Base-by-base conservation (phyloP, 805 yeast species). In the Dipodascus geniculatus region DNA sequence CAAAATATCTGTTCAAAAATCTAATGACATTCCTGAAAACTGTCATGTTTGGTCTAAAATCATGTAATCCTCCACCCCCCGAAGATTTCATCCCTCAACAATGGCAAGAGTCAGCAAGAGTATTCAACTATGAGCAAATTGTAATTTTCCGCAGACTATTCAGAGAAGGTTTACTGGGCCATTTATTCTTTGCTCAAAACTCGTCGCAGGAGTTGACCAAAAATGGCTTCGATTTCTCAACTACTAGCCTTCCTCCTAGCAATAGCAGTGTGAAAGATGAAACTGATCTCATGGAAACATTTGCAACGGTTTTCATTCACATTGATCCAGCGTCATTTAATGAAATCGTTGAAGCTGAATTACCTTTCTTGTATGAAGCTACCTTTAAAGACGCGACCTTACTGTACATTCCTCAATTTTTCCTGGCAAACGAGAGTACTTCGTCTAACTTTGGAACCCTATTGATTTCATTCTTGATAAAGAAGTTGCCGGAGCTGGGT, bases 271-370 rank as follows among this genome's bases (percentile, higher is more conserved):
- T 95, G 0, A 89, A 88, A 60, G 98, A 91, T 63, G 96, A 90
- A 55, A 88, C 90, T 61, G 99, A 93, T 61, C 72, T 90, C 55
- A 89, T 93, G 96, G 99, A 95, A 64, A 83, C 89, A 2, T 81
- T 93, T 65, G 96, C 96, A 0, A 85, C 96, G 1, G 87, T 93
- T 61, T 93, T 88, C 68, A 87, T 89, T 60, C 96, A 88, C 64
- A 79, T 95, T 53, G 99, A 95, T 64, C 90, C 96, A 20, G 89
- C 98, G 0, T 86, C 97, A 0, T 95, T 95, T 68, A 90, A 87
- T 65, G 99, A 93, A 68, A 84, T 93, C 57, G 82, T 89, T 8
- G 87, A 82, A 57, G 75, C 82, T 1, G 96, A 93, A 67, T 74
- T 91, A 54, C 86, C 83, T 22, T 81, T 79, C 61, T 72, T 90